phyloP scores from a whole-genome alignment of 129 eudicot species.

The Smallanthus sonchifolius region DNA sequence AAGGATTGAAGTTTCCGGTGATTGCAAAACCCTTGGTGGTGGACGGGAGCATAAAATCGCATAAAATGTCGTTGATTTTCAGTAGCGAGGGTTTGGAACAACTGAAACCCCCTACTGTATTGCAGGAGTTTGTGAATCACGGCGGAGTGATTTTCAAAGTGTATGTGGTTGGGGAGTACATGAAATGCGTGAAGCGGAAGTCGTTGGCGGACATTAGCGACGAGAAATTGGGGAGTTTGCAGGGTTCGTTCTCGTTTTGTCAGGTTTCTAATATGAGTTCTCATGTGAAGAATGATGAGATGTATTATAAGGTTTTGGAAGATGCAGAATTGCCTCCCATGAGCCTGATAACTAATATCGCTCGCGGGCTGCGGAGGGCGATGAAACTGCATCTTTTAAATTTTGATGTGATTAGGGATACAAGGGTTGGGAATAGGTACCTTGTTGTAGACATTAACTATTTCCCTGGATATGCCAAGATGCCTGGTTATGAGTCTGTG shows the following conservation, averaged over 20 bases:
- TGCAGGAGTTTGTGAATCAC: conserved; percentile 87
- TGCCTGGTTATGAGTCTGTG: conserved; percentile 57
- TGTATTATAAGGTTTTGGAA: conserved; percentile 48
- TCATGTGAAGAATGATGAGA: conserved; percentile 42
- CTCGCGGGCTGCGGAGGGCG: conserved; percentile 40
- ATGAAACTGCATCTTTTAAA: conserved; percentile 54
- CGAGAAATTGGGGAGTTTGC: conserved; percentile 48
- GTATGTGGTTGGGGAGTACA: conserved; percentile 72
- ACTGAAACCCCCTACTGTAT: conserved; percentile 59
- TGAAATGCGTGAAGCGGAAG: conserved; percentile 76
- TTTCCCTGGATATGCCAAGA: conserved; percentile 76
- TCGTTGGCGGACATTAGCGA: conserved; percentile 68
- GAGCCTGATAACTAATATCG: conserved; percentile 44
- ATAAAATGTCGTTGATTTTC: conserved; percentile 66
- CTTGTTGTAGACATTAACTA: conserved; percentile 69
- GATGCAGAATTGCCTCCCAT: conserved; percentile 44
- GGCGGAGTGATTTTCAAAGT: conserved; percentile 88
- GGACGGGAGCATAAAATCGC: conserved; percentile 75
- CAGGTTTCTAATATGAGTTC: conserved; percentile 60
- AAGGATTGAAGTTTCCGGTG: conserved; percentile 65
- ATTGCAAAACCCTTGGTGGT: conserved; percentile 84
- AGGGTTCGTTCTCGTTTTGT: conserved; percentile 58
- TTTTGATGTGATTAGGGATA: conserved; percentile 69
- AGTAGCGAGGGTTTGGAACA: conserved; percentile 47
- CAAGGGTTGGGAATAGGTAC: conserved; percentile 51